Percentiles rank a stretch among this genome's conserved stretches.
phyloP scores from a whole-genome alignment of 2,329 filamentous ascomycete species.

The Ceratocystis lukuohia region DNA sequence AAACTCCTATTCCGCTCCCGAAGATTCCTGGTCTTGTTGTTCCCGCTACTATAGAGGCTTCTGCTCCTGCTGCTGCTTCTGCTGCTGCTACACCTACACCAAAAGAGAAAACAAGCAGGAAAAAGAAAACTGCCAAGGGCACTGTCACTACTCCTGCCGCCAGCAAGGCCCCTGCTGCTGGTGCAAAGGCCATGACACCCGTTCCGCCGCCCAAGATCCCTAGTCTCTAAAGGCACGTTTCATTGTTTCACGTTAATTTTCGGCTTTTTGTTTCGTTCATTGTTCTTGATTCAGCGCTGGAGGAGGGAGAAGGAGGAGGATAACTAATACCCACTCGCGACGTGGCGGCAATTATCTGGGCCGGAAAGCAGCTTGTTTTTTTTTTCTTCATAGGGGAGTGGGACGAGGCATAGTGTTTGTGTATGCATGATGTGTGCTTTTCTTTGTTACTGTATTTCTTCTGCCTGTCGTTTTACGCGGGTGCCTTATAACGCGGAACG shows the following conservation, averaged over 20 bases:
- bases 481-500: background rate
- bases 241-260: background rate
- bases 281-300: background rate
- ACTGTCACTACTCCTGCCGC: background rate
- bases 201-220: slow-evolving; percentile 5
- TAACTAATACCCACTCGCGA: background rate
- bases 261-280: background rate
- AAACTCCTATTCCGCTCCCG: background rate
- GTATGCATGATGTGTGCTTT: background rate
- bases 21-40: background rate
- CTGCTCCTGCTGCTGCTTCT: background rate
- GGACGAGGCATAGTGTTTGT: background rate
- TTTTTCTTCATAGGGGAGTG: background rate
- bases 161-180: background rate
- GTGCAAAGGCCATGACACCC: background rate
- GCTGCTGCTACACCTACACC: background rate
- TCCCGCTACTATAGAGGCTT: background rate
- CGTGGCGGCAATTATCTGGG: background rate
- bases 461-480: background rate
- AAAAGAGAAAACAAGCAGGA: background rate
- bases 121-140: background rate
- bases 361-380: background rate
- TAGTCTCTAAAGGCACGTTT: background rate
- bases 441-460: background rate
- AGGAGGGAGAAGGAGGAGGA: background rate